phyloP scores from a whole-genome alignment of 768 basidiomycete genomes.

The Lactarius trivialis region DNA sequence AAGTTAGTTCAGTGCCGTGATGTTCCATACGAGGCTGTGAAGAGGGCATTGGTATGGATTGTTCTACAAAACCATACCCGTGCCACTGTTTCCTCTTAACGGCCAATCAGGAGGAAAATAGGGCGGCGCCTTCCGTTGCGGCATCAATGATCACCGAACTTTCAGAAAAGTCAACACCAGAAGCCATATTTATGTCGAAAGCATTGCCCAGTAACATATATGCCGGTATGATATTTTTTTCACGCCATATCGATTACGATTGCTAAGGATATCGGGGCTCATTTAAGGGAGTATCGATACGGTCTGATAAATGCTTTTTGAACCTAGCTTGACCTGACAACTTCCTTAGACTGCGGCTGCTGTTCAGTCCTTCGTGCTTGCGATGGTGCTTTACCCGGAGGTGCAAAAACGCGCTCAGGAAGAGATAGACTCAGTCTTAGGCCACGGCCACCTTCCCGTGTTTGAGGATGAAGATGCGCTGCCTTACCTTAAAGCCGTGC shows the following conservation, averaged over 20 bases:
- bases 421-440: conserved; percentile 27
- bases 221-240: not conserved
- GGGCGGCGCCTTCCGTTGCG: not conserved
- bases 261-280: not conserved
- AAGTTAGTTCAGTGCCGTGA: conserved; percentile 26
- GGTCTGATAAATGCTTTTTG: not conserved
- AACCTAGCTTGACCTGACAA: not conserved
- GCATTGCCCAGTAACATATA: conserved; percentile 2
- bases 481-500: conserved; percentile 5
- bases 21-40: not conserved
- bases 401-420: conserved; percentile 28
- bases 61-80: not conserved
- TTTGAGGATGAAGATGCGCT: conserved; percentile 5
- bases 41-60: conserved; percentile 22
- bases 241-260: not conserved
- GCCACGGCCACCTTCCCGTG: conserved; percentile 4
- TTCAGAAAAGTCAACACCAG: not conserved
- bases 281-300: conserved; percentile 12
- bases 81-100: not conserved
- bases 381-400: conserved; percentile 30
- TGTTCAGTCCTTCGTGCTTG: conserved; percentile 26
- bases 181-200: conserved; percentile 5
- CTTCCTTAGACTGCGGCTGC: conserved; percentile 18
- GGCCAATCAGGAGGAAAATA: not conserved
- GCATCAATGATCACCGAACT: not conserved